A percentile compares a stretch with the other conserved stretches of the same genome.
Evolutionary conservation across 1,284 basidiomycete species (phyloP).

Genomic region (Mycena citricolor): DNA sequence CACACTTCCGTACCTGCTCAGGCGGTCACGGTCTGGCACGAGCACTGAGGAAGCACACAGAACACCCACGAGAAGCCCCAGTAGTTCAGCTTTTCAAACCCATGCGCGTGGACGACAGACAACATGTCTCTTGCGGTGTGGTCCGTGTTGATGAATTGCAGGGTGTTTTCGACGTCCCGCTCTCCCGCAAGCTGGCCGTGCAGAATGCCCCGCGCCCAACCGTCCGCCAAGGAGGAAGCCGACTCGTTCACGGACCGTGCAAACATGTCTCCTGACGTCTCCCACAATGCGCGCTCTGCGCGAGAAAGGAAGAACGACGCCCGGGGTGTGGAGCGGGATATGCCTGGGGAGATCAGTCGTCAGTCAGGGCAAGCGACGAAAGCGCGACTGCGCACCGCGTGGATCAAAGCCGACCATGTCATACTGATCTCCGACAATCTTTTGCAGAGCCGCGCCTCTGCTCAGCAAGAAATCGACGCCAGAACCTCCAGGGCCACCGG

Average conservation of each 20-base stretch:
- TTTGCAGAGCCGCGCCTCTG: constrained; percentile 1
- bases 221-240: constrained; percentile 19
- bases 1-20: constrained; percentile 23
- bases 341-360: constrained; percentile 5
- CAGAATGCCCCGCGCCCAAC: constrained; percentile 23
- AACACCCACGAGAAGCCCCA: constrained; percentile 30
- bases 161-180: constrained; percentile 16
- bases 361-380: background rate
- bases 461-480: constrained; percentile 7
- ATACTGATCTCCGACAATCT: constrained; percentile 29
- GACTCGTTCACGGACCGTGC: constrained; percentile 21
- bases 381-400: constrained; percentile 22
- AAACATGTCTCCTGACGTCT: background rate
- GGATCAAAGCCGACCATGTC: constrained; percentile 38
- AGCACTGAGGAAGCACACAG: background rate
- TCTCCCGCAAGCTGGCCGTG: constrained; percentile 25
- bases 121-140: constrained; percentile 32
- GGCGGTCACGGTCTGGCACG: background rate
- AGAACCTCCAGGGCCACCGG: constrained; percentile 9
- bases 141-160: constrained; percentile 28
- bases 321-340: constrained; percentile 18
- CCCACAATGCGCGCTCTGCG: constrained; percentile 16
- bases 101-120: constrained; percentile 27
- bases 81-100: constrained; percentile 27
- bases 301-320: constrained; percentile 20